These are phyloP conservation scores for Blepharisma undulans DNA, from an alignment of 169 alveolate species.

Conservation along the genomic window DNA sequence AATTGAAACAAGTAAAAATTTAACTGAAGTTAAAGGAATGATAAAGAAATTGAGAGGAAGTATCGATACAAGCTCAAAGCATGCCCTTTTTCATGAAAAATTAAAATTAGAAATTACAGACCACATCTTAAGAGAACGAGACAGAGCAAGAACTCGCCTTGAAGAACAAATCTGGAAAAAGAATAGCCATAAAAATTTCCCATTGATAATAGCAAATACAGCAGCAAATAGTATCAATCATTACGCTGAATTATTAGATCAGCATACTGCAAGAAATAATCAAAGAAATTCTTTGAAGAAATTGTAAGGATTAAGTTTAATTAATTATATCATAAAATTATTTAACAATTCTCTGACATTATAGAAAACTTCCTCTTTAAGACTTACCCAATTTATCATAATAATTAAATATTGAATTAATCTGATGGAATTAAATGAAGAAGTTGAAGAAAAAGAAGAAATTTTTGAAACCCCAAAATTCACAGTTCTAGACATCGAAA, in stretches of 20 bases:
- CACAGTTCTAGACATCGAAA: neutral
- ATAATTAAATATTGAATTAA: neutral
- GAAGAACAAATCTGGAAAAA: neutral
- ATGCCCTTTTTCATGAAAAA: neutral
- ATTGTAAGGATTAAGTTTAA: neutral
- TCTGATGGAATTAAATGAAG: neutral
- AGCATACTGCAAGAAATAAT: neutral
- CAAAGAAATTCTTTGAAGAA: neutral
- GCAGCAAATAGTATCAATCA: neutral
- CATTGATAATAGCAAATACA: neutral
- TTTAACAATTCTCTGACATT: no score
- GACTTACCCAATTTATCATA: no score
- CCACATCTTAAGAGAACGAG: neutral
- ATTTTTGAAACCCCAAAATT: neutral
- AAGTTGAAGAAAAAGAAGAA: neutral
- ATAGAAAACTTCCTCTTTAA: no score
- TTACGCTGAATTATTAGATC: neutral
- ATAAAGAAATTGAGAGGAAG: neutral
- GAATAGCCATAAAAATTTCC: neutral
- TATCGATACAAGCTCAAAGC: neutral
- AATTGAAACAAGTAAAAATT: neutral
- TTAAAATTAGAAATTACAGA: neutral
- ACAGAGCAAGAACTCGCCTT: neutral
- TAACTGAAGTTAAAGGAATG: neutral
- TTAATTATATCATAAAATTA: no score